phyloP scores from a whole-genome alignment of 768 basidiomycete species.

The Rhodotorula kratochvilovae region DNA sequence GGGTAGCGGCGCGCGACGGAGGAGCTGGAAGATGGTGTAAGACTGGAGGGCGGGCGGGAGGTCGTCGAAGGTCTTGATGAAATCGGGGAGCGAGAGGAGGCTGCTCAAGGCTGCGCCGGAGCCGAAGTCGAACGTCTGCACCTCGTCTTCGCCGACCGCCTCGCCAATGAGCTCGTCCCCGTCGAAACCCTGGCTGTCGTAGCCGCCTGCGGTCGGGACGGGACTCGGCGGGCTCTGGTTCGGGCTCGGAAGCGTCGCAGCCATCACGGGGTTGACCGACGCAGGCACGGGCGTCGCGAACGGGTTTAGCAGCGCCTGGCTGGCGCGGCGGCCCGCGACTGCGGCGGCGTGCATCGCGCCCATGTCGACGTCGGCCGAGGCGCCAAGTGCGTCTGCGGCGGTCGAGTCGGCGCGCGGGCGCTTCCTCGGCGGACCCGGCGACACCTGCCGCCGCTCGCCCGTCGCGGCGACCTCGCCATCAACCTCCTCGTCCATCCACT shows the following conservation, averaged over 20 bases:
- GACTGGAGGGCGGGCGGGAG: conserved; percentile 82
- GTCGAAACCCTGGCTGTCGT: conserved; percentile 20
- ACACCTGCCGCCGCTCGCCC: background rate
- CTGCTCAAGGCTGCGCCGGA: conserved; percentile 58
- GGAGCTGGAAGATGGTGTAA: conserved; percentile 83
- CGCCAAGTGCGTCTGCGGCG: background rate
- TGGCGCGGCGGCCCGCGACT: background rate
- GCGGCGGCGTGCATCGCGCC: background rate
- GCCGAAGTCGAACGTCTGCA: conserved; percentile 24
- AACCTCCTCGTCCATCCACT: background rate
- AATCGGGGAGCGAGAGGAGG: conserved; percentile 74
- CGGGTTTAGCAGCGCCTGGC: background rate
- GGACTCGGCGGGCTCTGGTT: conserved; percentile 35
- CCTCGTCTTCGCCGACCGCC: background rate
- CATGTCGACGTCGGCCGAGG: conserved; percentile 4
- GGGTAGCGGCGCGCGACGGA: conserved; percentile 84
- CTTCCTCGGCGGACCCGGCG: conserved; percentile 34
- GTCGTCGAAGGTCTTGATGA: conserved; percentile 72
- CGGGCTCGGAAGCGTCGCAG: conserved; percentile 22
- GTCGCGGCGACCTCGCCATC: background rate
- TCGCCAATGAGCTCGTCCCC: background rate
- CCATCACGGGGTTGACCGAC: background rate
- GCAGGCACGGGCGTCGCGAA: background rate
- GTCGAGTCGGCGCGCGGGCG: conserved; percentile 18
- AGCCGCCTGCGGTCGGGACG: conserved; percentile 17